Percentiles rank a stretch among this genome's conserved stretches.
Conservation (phyloP, 495 filamentous ascomycete genomes). For the Hyaloscypha finlandica region DNA sequence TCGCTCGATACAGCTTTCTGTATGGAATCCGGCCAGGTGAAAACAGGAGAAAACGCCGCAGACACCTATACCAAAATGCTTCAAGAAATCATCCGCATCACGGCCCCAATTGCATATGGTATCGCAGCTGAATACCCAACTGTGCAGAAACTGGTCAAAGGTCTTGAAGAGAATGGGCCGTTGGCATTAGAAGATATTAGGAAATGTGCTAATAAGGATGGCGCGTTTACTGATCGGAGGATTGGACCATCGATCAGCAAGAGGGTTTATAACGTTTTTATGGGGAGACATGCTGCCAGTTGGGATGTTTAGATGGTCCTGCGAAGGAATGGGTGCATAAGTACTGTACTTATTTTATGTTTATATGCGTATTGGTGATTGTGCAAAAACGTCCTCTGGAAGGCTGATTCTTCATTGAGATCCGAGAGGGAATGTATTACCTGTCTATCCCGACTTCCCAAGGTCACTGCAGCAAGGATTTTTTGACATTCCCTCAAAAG, state of each 20-base stretch:
- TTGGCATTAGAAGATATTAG: conserved; percentile 59
- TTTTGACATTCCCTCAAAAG: no score
- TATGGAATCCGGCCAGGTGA: conserved; percentile 82
- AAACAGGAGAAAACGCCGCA: conserved; percentile 62
- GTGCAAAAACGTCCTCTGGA: background rate
- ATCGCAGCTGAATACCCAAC: conserved; percentile 63
- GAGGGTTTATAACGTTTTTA: conserved; percentile 74
- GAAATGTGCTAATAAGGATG: conserved; percentile 70
- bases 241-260: conserved; percentile 72
- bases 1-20: conserved; percentile 66
- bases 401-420: background rate
- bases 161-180: conserved; percentile 61
- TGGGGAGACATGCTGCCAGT: conserved; percentile 63
- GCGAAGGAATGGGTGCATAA: background rate
- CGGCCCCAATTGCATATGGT: conserved; percentile 71
- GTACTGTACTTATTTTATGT: background rate
- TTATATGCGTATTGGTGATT: background rate
- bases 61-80: conserved; percentile 81
- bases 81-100: conserved; percentile 74
- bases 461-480: background rate
- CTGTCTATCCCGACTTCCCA: background rate
- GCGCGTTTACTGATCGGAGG: conserved; percentile 61
- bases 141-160: conserved; percentile 56
- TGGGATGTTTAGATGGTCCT: conserved; percentile 57
- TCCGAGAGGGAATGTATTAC: background rate